Percentiles rank a stretch among this genome's conserved stretches.
phyloP scores from a whole-genome alignment of 2,329 filamentous ascomycete species.

The Aspergillus udagawae region DNA sequence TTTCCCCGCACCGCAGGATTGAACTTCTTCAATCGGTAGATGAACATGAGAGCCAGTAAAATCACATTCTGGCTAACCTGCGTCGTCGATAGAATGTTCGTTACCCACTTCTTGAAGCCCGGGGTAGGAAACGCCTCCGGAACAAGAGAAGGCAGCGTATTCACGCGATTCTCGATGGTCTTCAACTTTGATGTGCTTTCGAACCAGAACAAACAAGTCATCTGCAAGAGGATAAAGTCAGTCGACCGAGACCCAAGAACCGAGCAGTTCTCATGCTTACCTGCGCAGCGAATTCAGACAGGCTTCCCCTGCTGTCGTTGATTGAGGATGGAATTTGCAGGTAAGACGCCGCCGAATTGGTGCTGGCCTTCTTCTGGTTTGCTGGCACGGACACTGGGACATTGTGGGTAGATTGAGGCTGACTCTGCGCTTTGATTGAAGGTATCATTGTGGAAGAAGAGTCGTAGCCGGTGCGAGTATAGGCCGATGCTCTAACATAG shows the following conservation, averaged over 20 bases:
- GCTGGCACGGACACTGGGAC: conserved; percentile 15
- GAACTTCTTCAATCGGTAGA: conserved; percentile 85
- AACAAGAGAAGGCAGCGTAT: conserved; percentile 54
- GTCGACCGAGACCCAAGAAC: background rate
- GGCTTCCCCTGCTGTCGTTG: conserved; percentile 67
- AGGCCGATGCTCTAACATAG: conserved; percentile 16
- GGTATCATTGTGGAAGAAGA: conserved; percentile 19
- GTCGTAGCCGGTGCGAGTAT: conserved; percentile 20
- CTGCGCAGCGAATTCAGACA: conserved; percentile 80
- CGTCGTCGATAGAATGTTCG: conserved; percentile 83
- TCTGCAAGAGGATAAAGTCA: conserved; percentile 48
- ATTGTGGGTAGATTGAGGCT: conserved; percentile 21
- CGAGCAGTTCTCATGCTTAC: conserved; percentile 40
- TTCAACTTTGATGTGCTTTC: conserved; percentile 78
- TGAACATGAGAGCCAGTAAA: conserved; percentile 81
- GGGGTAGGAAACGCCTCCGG: conserved; percentile 70
- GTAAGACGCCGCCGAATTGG: conserved; percentile 44
- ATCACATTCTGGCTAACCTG: conserved; percentile 97
- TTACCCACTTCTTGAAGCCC: conserved; percentile 90
- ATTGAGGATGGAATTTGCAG: conserved; percentile 73
- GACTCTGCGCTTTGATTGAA: conserved; percentile 20
- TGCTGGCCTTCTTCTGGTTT: conserved; percentile 24
- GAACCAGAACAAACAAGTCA: conserved; percentile 98
- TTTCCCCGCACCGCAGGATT: conserved; percentile 88
- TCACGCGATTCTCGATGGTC: conserved; percentile 60